Evolutionary conservation across 768 basidiomycete species (phyloP), one percentile per base, ranked within the genome.

Genomic region (Ephemerocybe angulata): DNA sequence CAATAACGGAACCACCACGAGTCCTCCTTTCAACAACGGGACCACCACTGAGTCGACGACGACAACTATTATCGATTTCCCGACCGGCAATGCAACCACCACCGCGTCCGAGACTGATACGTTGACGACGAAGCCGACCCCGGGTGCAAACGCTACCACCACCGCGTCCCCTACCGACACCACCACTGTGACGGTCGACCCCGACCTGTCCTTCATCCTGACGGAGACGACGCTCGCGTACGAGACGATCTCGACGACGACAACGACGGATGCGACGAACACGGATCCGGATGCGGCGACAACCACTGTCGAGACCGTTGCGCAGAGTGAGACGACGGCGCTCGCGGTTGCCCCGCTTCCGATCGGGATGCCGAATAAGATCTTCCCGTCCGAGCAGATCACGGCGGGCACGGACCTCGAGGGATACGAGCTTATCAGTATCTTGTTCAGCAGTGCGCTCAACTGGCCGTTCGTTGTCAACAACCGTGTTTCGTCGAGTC

Each of bases 401-500:
- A 58, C 64, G 48, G 19, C 65, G 48, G 33, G 58, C 22, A 60
- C 58, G 21, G 71, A 68, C 57, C 54, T 81, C 28, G 52, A 42
- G 13, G 76, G 68, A 0, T 79, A 72, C 55, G 74, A 76, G 11
- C 56, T 85, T 56, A 81, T 93, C 66, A 87, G 79, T 50, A 62
- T 95, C 37, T 62, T 90, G 57, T 87, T 92, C 68, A 77, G 83
- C 52, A 43, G 62, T 3, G 62, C 55, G 22, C 72, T 94, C 56
- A 79, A 78, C 54, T 95, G 93, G 93, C 19, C 60, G 0, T 90
- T 85, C 60, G 88, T 93, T 3, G 81, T 84, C 37, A 59, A 60
- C 13, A 83, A 75, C 56, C 55, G 69, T 7, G 74, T 85, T 52
- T 79, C 88, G 0, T 76, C 82, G 2, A 85, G 79, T 46, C 91